Percentiles rank a stretch among this genome's conserved stretches.
Evolutionary conservation across 2,329 filamentous ascomycete species (phyloP).

Genomic region (Leptographium radiaticola): DNA sequence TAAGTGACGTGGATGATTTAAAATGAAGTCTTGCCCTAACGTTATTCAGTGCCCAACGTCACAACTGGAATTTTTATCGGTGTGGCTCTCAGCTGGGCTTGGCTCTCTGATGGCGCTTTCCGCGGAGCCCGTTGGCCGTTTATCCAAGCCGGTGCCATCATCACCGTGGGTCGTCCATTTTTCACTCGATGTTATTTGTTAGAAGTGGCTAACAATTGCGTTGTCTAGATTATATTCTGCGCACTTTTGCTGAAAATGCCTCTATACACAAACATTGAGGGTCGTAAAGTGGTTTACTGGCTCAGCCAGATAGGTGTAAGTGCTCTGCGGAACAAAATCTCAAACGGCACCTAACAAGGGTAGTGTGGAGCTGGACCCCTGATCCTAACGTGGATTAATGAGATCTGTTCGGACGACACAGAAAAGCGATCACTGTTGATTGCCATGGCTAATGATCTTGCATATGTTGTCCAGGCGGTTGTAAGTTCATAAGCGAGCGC

Average conservation of each 20-base stretch:
- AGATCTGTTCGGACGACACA: constrained; percentile 14
- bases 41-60: constrained; percentile 2
- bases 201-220: neutral
- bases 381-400: constrained; percentile 21
- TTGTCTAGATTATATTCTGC: constrained; percentile 17
- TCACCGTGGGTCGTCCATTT: constrained; percentile 15
- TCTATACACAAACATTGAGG: constrained; percentile 21
- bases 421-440: constrained; percentile 16
- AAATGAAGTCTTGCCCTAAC: constrained; percentile 13
- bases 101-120: constrained; percentile 22
- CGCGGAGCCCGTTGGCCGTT: constrained; percentile 24
- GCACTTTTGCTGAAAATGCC: constrained; percentile 22
- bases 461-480: constrained; percentile 17
- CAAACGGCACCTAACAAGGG: neutral
- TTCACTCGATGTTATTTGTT: neutral
- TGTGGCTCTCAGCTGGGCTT: constrained; percentile 22
- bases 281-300: constrained; percentile 25
- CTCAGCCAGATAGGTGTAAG: constrained; percentile 22
- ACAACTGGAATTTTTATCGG: constrained; percentile 22
- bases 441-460: constrained; percentile 13
- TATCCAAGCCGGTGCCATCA: constrained; percentile 22
- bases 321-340: neutral
- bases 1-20: constrained; percentile 8
- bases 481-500: constrained; percentile 9
- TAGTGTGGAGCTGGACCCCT: constrained; percentile 22